A percentile compares a stretch with the other conserved stretches of the same genome.
Evolutionary conservation across 140 eudicot species (phyloP).

Genomic region (Eryngium alpinum): DNA sequence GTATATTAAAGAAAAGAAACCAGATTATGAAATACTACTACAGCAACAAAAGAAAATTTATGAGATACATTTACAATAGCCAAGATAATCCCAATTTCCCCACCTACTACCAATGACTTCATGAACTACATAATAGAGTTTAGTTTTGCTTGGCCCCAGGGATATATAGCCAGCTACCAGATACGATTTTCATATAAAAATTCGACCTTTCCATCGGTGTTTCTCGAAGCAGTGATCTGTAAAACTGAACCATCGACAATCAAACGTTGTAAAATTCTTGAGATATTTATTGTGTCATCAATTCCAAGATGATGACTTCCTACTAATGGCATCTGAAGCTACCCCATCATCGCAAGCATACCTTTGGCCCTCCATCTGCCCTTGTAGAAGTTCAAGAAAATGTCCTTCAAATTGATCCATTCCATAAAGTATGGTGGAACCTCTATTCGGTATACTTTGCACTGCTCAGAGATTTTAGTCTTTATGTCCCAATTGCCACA

Average conservation of each 20-base stretch:
- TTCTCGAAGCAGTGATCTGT: slow-evolving; percentile 68
- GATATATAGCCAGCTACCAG: slow-evolving; percentile 18
- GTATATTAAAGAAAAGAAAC: too few species aligned
- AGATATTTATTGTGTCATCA: slow-evolving; percentile 70
- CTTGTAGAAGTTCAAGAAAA: slow-evolving; percentile 78
- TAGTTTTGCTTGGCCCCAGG: too few species aligned
- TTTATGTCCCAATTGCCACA: slow-evolving; percentile 98
- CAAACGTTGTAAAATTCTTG: slow-evolving; percentile 70
- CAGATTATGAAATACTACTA: too few species aligned
- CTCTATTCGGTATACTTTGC: slow-evolving; percentile 51
- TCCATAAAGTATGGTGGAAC: slow-evolving; percentile 85
- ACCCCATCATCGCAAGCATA: slow-evolving; percentile 39
- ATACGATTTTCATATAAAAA: slow-evolving; percentile 62
- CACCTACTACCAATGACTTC: too few species aligned
- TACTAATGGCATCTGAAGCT: slow-evolving; percentile 39
- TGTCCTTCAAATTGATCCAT: slow-evolving; percentile 93
- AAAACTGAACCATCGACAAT: slow-evolving; percentile 67
- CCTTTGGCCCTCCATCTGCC: slow-evolving; percentile 56
- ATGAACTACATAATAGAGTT: too few species aligned
- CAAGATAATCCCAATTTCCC: too few species aligned
- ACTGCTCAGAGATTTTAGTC: slow-evolving; percentile 85
- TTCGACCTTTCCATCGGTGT: slow-evolving; percentile 32
- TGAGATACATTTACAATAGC: too few species aligned
- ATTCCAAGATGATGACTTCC: slow-evolving; percentile 96
- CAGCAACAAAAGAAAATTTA: too few species aligned